Conservation (phyloP, 2,329 filamentous ascomycete genomes). For the Beauveria australis region DNA sequence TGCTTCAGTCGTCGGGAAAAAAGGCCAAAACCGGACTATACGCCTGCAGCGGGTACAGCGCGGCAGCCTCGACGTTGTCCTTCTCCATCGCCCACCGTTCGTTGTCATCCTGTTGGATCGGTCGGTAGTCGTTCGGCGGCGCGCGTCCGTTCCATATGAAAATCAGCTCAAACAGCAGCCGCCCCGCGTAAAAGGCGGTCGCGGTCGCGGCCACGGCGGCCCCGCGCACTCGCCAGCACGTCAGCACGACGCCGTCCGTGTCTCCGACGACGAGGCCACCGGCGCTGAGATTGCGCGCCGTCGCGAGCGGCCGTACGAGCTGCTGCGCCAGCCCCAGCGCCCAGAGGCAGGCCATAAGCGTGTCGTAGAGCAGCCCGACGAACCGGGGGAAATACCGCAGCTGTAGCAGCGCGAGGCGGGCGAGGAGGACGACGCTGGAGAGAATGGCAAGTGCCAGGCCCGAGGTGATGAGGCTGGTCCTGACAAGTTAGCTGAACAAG, state of each 20-base stretch:
- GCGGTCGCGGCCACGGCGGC: not conserved
- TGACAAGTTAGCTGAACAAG: no score
- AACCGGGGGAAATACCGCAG: slow-evolving; percentile 17
- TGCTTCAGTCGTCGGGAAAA: slow-evolving; percentile 16
- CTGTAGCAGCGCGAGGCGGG: slow-evolving; percentile 17
- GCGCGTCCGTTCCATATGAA: not conserved
- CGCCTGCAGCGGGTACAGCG: slow-evolving; percentile 1
- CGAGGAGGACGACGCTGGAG: slow-evolving; percentile 19
- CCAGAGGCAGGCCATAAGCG: slow-evolving; percentile 22
- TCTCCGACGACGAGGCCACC: not conserved
- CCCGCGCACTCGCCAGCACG: not conserved
- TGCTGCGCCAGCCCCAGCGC: slow-evolving; percentile 14
- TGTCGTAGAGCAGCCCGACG: slow-evolving; percentile 21
- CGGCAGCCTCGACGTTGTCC: slow-evolving; percentile 11
- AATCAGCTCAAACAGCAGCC: not conserved
- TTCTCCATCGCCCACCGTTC: not conserved
- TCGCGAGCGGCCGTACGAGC: not conserved
- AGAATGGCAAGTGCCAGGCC: slow-evolving; percentile 24
- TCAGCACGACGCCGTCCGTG: not conserved
- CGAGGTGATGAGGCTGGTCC: slow-evolving; percentile 19
- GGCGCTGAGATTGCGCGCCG: not conserved
- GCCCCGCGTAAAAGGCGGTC: not conserved
- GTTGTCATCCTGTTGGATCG: not conserved
- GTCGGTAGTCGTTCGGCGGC: not conserved
- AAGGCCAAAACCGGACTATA: slow-evolving; percentile 26